Evolutionary conservation across 495 filamentous ascomycete species (phyloP), one percentile per base, ranked within the genome.

Genomic region (Parathielavia hyrcaniae): DNA sequence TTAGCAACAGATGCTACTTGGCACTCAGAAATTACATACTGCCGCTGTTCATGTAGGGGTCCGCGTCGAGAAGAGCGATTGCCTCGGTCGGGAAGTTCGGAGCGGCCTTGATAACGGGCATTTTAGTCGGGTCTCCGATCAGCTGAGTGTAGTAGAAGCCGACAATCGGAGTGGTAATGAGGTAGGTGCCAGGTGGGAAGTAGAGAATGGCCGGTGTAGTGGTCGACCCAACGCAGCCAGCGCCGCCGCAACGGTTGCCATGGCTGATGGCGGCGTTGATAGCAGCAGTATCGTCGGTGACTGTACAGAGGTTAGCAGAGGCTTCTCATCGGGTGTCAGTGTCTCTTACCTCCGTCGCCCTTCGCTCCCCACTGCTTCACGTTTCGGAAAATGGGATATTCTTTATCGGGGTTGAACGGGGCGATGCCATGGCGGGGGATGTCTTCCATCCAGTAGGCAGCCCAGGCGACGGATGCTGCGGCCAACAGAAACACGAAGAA

Each of bases 181-280:
- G 59, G 57, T 88, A 87, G 6, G 77, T 86, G 19, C 86, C 85
- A 71, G 57, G 64, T 0, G 86, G 86, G 67, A 90, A 89, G 72
- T 85, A 89, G 5, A 90, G 78, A 17, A 89, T 59, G 13, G 87
- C 87, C 0, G 85, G 85, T 2, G 84, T 83, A 5, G 75, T 79
- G 20, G 91, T 96, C 2, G 83, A 79, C 5, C 88, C 91, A 52
- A 86, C 83, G 67, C 91, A 96, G 59, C 73, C 66, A 35, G 82
- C 83, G 61, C 89, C 95, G 61, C 89, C 95, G 44, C 91, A 90
- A 41, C 79, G 77, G 55, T 77, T 78, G 30, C 90, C 89, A 32
- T 81, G 79, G 19, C 80, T 77, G 58, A 95, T 90, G 26, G 91
- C 91, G 40, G 74, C 70, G 67, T 95, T 92, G 76, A 96, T 92